A percentile compares a stretch with the other conserved stretches of the same genome.
Conservation (phyloP, 1,139 yeast genomes). For the Candida labiduridarum region DNA sequence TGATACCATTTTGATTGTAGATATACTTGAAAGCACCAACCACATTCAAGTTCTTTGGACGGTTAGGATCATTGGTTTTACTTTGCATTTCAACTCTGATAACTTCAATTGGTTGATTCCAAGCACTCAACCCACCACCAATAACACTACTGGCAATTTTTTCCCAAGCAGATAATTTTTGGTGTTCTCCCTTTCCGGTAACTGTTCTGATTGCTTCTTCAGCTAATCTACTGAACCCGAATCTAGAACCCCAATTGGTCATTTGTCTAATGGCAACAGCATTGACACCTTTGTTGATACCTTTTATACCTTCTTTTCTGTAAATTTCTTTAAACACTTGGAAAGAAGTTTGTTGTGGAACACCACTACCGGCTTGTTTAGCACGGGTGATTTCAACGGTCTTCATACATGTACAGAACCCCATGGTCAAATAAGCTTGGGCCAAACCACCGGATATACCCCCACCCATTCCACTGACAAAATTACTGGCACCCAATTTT, state of each 20-base stretch:
- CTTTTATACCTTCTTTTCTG: slow-evolving; percentile 82
- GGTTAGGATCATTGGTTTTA: slow-evolving; percentile 86
- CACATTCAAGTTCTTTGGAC: slow-evolving; percentile 90
- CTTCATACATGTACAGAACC: slow-evolving; percentile 97
- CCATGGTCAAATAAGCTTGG: slow-evolving; percentile 96
- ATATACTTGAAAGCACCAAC: slow-evolving; percentile 80
- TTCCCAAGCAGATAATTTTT: slow-evolving; percentile 71
- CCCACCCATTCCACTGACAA: slow-evolving; percentile 88
- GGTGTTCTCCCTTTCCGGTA: slow-evolving; percentile 61
- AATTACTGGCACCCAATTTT: slow-evolving; percentile 65
- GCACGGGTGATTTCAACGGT: slow-evolving; percentile 94
- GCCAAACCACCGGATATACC: slow-evolving; percentile 96
- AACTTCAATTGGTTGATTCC: slow-evolving; percentile 99
- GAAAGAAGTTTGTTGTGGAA: slow-evolving; percentile 71
- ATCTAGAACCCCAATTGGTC: slow-evolving; percentile 99
- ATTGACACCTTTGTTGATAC: slow-evolving; percentile 96
- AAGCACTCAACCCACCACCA: slow-evolving; percentile 97
- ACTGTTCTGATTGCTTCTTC: slow-evolving; percentile 76
- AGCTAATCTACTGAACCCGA: slow-evolving; percentile 88
- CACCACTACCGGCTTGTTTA: slow-evolving; percentile 75
- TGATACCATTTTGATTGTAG: slow-evolving; percentile 77
- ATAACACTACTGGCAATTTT: slow-evolving; percentile 84
- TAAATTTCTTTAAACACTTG: slow-evolving; percentile 85
- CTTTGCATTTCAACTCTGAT: slow-evolving; percentile 98
- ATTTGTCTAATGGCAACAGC: slow-evolving; percentile 99